These are phyloP conservation scores for Paramecium caudatum DNA, from an alignment of 73 alveolate genomes.

Conservation along the genomic window DNA sequence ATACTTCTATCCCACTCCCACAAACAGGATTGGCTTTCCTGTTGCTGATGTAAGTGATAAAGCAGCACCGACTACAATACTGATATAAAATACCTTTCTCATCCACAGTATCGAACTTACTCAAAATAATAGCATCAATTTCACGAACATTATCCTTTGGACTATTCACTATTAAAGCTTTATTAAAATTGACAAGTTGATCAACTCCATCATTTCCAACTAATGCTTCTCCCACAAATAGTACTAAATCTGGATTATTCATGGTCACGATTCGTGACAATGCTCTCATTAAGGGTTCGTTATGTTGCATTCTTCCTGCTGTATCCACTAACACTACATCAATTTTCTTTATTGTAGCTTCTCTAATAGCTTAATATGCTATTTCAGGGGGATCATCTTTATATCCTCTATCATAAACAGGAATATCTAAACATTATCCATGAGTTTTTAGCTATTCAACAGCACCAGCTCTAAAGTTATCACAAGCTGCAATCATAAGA, in stretches of 20 bases:
- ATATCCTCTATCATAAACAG: conserved; percentile 99
- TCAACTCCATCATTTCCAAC: conserved; percentile 99
- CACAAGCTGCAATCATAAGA: conserved; percentile 98
- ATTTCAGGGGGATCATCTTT: conserved; percentile 97
- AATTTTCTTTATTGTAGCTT: conserved; percentile 90
- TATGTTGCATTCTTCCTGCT: conserved; percentile 99
- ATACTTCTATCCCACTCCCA: conserved; percentile 99
- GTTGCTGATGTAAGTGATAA: conserved; percentile 99
- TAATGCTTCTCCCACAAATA: conserved; percentile 99
- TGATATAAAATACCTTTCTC: conserved; percentile 88
- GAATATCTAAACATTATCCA: conserved; percentile 94
- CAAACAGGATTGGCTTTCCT: conserved; percentile 99
- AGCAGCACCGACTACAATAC: conserved; percentile 97
- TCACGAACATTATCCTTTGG: conserved; percentile 95
- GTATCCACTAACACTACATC: conserved; percentile 99
- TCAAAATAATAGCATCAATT: conserved; percentile 99
- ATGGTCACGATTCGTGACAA: conserved; percentile 97
- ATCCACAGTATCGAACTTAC: conserved; percentile 99
- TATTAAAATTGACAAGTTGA: conserved; percentile 95
- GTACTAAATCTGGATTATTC: conserved; percentile 98
- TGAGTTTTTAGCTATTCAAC: conserved; percentile 99
- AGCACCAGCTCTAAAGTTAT: conserved; percentile 99
- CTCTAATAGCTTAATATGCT: conserved; percentile 95
- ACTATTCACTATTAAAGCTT: conserved; percentile 94
- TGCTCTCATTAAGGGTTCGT: conserved; percentile 99